Conservation (phyloP, 129 eudicot genomes). For the Smallanthus sonchifolius region DNA sequence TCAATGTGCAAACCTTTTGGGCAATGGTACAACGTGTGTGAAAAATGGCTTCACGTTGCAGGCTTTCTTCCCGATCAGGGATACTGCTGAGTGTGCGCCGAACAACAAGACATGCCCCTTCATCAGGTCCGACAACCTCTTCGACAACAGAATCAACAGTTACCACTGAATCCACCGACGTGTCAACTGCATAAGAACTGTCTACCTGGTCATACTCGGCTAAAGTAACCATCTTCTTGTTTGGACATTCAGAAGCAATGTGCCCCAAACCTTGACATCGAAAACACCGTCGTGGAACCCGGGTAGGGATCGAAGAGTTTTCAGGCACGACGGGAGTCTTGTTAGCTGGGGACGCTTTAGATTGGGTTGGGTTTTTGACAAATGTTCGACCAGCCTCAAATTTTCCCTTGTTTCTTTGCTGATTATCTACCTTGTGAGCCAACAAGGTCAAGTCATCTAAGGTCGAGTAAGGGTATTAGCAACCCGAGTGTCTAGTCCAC, state of each 20-base stretch:
- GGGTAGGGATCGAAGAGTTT: background rate
- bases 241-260: too few relatives aligned
- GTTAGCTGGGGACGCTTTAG: background rate
- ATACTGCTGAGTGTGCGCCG: background rate
- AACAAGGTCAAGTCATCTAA: background rate
- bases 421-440: constrained; percentile 3
- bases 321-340: background rate
- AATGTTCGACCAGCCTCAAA: background rate
- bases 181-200: background rate
- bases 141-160: background rate
- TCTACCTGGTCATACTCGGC: background rate
- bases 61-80: background rate
- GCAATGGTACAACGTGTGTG: constrained; percentile 2
- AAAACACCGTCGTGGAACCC: background rate
- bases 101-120: background rate
- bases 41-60: constrained; percentile 7
- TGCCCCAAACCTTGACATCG: too few relatives aligned
- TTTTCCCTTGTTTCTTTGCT: background rate
- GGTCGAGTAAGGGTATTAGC: too few relatives aligned
- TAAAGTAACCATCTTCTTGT: background rate
- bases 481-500: too few relatives aligned
- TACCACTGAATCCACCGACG: background rate
- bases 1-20: background rate
- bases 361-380: background rate
- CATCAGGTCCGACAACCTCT: constrained; percentile 1